These are phyloP conservation scores for Cercospora sp. DNA, from an alignment of 2,329 filamentous ascomycete genomes.

Conservation along the genomic window DNA sequence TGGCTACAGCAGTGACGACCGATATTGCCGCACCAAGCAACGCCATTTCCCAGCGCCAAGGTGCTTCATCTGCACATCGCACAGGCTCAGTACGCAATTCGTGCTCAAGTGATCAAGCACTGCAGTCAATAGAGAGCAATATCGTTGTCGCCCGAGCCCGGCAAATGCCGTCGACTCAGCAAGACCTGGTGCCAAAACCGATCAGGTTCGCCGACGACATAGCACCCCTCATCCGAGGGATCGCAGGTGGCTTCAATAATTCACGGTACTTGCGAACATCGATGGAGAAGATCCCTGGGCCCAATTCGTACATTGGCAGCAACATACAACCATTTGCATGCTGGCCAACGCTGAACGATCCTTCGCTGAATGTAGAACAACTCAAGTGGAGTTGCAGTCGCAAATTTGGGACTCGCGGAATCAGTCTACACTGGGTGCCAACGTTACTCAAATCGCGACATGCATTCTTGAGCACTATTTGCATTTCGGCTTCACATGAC, in stretches of 20 bases:
- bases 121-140: conserved; percentile 2
- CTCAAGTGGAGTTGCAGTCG: conserved; percentile 36
- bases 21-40: not conserved
- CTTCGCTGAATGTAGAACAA: conserved; percentile 29
- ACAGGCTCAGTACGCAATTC: not conserved
- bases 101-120: not conserved
- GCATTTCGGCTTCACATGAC: conserved; percentile 38
- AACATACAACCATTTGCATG: conserved; percentile 32
- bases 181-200: not conserved
- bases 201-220: conserved; percentile 23
- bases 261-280: conserved; percentile 21
- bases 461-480: conserved; percentile 38
- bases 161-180: not conserved
- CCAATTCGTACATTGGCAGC: conserved; percentile 15
- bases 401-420: conserved; percentile 34
- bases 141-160: not conserved
- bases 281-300: conserved; percentile 24
- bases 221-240: conserved; percentile 19
- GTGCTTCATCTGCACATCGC: not conserved
- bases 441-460: conserved; percentile 29
- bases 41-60: not conserved
- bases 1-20: not conserved
- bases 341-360: conserved; percentile 28
- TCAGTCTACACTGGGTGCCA: conserved; percentile 35
- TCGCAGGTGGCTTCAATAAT: conserved; percentile 25